Percentiles rank a stretch among this genome's conserved stretches.
Evolutionary conservation across 2,329 filamentous ascomycete genomes (phyloP).

Genomic region (Claviceps sp.): DNA sequence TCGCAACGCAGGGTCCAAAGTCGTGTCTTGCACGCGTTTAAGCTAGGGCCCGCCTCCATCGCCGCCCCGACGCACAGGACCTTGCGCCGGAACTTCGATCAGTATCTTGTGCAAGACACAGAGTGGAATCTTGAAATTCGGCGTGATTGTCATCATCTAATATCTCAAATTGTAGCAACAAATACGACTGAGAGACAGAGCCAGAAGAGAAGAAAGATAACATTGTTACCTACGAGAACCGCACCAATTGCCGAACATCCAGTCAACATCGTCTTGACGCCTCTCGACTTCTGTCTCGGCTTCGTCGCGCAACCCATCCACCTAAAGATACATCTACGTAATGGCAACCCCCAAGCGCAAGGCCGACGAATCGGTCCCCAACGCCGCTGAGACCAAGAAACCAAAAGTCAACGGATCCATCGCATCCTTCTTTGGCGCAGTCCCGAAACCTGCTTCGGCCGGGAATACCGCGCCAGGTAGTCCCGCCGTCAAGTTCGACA

Average conservation of each 20-base stretch:
- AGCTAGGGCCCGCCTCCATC: too few species aligned
- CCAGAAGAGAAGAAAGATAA: background rate
- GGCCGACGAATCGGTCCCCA: slow-evolving; percentile 30
- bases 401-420: slow-evolving; percentile 65
- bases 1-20: too few species aligned
- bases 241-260: background rate
- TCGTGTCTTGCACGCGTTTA: too few species aligned
- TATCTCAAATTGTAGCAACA: too few species aligned
- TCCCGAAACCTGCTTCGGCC: slow-evolving; percentile 35
- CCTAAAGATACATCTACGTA: slow-evolving; percentile 6
- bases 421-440: slow-evolving; percentile 70
- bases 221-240: background rate
- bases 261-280: too few species aligned
- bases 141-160: too few species aligned
- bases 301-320: background rate
- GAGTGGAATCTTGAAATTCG: too few species aligned
- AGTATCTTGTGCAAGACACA: too few species aligned
- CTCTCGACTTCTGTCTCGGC: background rate
- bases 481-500: slow-evolving; percentile 56
- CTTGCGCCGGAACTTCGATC: too few species aligned
- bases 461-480: slow-evolving; percentile 18
- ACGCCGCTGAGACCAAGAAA: slow-evolving; percentile 49
- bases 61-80: too few species aligned
- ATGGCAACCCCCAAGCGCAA: slow-evolving; percentile 57
- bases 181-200: too few species aligned